Percentiles rank a stretch among this genome's conserved stretches.
These are phyloP conservation scores for Babesia ovis DNA, from an alignment of 169 alveolate genomes.

Conservation along the genomic window DNA sequence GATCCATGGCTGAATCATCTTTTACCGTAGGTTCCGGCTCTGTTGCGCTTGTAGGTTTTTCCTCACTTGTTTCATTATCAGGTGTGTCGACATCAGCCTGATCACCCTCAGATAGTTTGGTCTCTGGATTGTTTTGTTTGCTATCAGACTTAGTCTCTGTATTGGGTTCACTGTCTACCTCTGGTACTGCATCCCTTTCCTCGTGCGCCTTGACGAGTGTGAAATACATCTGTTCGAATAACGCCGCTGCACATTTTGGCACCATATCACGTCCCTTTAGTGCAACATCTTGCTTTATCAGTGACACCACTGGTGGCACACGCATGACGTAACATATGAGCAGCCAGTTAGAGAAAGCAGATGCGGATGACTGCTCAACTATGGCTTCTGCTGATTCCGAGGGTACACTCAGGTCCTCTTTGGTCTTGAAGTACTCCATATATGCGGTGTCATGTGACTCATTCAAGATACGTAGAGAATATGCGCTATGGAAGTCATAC, in stretches of 20 bases:
- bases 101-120: not conserved
- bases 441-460: constrained; percentile 14
- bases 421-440: constrained; percentile 25
- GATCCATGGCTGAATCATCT: not conserved
- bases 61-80: not conserved
- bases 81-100: not conserved
- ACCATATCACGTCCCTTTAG: constrained; percentile 32
- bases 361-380: constrained; percentile 39
- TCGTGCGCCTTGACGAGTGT: constrained; percentile 12
- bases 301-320: constrained; percentile 60
- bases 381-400: constrained; percentile 58
- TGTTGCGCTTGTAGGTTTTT: not conserved
- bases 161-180: too few species aligned
- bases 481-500: constrained; percentile 5
- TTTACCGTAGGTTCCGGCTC: not conserved
- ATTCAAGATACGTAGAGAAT: constrained; percentile 10
- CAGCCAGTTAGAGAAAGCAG: constrained; percentile 61
- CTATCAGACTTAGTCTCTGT: not conserved
- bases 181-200: not conserved
- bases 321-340: constrained; percentile 48
- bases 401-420: constrained; percentile 37
- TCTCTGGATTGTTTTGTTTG: not conserved
- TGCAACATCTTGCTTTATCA: constrained; percentile 56
- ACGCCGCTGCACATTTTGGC: constrained; percentile 21
- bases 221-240: constrained; percentile 63